A percentile compares a stretch with the other conserved stretches of the same genome.
Evolutionary conservation across 2,329 filamentous ascomycete species (phyloP).

Genomic region (Arthrobotrys entomopaga): DNA sequence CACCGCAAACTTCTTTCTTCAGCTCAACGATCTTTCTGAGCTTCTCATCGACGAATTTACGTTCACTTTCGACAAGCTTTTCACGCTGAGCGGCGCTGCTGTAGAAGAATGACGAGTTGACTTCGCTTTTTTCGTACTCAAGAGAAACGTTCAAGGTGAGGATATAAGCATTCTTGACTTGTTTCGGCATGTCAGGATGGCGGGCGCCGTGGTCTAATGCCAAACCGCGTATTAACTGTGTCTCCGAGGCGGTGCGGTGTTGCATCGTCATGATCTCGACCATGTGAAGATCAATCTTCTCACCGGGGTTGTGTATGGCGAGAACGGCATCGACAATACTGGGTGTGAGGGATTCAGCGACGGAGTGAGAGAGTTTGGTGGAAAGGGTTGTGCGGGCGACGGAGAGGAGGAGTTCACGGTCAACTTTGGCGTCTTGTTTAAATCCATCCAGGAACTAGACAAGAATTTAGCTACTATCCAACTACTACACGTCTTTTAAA

Average conservation of each 20-base stretch:
- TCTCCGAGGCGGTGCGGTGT: conserved; percentile 94
- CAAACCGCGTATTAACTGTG: conserved; percentile 90
- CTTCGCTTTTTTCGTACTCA: conserved; percentile 99
- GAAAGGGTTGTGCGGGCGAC: conserved; percentile 94
- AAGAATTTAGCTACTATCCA: no score
- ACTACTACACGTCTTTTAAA: no score
- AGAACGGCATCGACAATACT: conserved; percentile 97
- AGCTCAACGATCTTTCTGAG: conserved; percentile 96
- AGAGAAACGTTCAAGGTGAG: conserved; percentile 94
- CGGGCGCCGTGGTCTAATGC: conserved; percentile 94
- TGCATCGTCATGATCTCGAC: conserved; percentile 99
- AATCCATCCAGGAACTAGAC: conserved; percentile 87
- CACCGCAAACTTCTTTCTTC: conserved; percentile 96
- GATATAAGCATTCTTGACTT: conserved; percentile 93
- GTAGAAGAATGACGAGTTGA: conserved; percentile 99
- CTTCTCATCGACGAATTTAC: conserved; percentile 94
- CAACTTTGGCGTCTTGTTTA: conserved; percentile 87
- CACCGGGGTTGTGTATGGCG: conserved; percentile 86
- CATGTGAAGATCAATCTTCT: conserved; percentile 98
- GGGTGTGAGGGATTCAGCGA: conserved; percentile 90
- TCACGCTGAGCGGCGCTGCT: conserved; percentile 95
- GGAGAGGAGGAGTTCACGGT: conserved; percentile 90
- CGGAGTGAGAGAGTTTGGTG: conserved; percentile 89
- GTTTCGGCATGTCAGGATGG: conserved; percentile 98
- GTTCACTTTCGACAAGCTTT: conserved; percentile 97